phyloP scores from a whole-genome alignment of 495 filamentous ascomycete species.

The Penicillium maclennaniae region DNA sequence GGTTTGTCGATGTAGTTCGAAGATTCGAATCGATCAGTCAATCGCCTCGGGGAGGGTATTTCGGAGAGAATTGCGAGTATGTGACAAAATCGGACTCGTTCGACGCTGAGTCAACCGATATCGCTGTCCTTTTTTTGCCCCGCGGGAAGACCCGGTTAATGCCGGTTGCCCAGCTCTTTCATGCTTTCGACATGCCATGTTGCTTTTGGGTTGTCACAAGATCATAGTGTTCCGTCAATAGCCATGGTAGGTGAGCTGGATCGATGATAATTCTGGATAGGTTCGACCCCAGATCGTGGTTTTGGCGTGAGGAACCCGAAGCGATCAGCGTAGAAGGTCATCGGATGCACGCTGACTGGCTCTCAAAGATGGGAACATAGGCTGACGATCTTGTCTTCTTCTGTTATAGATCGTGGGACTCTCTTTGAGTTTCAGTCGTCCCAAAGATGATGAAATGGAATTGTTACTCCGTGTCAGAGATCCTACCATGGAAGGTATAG shows the following conservation, averaged over 20 bases:
- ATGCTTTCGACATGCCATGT: conserved; percentile 4
- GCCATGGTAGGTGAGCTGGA: conserved; percentile 2
- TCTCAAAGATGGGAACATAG: not conserved
- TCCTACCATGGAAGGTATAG: not conserved
- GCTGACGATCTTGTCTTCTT: not conserved
- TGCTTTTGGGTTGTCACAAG: conserved; percentile 8
- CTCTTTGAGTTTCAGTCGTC: not conserved
- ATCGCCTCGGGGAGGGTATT: not conserved
- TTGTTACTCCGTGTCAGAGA: not conserved
- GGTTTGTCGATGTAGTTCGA: conserved; percentile 2
- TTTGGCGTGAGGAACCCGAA: not conserved
- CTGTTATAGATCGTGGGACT: not conserved
- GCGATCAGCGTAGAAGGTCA: conserved; percentile 11
- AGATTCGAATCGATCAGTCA: not conserved
- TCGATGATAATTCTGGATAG: not conserved
- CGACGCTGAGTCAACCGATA: conserved; percentile 32
- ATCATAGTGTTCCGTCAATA: conserved; percentile 14
- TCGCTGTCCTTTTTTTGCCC: conserved; percentile 23
- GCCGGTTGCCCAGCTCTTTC: conserved; percentile 12
- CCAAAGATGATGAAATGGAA: not conserved
- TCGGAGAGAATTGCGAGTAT: conserved; percentile 6
- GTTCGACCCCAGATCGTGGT: not conserved
- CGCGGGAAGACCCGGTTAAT: conserved; percentile 29
- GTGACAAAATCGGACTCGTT: conserved; percentile 4
- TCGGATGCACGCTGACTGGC: conserved; percentile 9